A percentile compares a stretch with the other conserved stretches of the same genome.
Evolutionary conservation across 2,329 filamentous ascomycete species (phyloP).

Genomic region (Ophiostoma himal-ulmi): DNA sequence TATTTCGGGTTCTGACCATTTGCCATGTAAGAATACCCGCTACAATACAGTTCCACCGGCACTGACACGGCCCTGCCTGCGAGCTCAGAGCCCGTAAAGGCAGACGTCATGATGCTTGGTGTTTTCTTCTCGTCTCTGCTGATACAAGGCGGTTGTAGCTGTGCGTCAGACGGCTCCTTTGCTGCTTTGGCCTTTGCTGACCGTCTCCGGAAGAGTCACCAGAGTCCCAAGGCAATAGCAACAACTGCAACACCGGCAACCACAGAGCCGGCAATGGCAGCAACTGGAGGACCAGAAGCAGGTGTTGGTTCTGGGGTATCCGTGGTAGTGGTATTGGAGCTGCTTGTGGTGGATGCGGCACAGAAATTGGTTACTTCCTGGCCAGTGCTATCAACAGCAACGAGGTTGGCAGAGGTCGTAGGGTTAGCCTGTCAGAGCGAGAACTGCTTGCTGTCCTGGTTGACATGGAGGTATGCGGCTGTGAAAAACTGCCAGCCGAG

Average conservation of each 20-base stretch:
- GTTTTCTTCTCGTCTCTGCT: not conserved
- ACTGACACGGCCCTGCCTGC: not conserved
- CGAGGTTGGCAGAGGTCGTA: slow-evolving; percentile 16
- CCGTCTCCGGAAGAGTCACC: not conserved
- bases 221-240: not conserved
- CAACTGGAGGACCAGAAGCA: not conserved
- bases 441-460: slow-evolving; percentile 29
- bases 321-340: not conserved
- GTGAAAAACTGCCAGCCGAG: slow-evolving; percentile 33
- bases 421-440: slow-evolving; percentile 27
- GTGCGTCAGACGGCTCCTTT: not conserved
- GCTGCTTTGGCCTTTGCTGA: not conserved
- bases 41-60: not conserved
- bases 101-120: not conserved
- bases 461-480: slow-evolving; percentile 31
- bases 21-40: not conserved
- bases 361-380: slow-evolving; percentile 9
- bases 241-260: not conserved
- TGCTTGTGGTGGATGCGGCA: slow-evolving; percentile 12
- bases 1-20: not conserved
- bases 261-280: not conserved
- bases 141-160: not conserved
- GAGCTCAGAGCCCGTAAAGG: not conserved
- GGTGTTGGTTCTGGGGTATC: not conserved
- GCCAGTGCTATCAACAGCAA: slow-evolving; percentile 22